phyloP scores from a whole-genome alignment of 805 yeast genomes.

The Spathaspora hagerdaliae region DNA sequence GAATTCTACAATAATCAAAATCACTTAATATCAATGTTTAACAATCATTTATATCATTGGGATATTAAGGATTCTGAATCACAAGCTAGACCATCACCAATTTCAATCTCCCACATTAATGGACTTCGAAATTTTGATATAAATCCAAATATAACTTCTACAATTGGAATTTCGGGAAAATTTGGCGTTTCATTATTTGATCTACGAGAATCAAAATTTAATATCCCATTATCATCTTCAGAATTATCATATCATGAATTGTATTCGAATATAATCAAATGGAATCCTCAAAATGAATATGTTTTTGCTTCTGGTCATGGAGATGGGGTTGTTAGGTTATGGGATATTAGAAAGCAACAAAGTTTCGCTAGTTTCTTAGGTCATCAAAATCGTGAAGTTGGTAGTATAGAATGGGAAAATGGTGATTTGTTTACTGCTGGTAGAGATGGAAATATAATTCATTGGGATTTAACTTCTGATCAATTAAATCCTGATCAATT shows the following conservation, averaged over 20 bases:
- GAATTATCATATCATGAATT: constrained; percentile 13
- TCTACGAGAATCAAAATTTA: constrained; percentile 47
- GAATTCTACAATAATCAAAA: constrained; percentile 30
- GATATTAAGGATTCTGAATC: constrained; percentile 55
- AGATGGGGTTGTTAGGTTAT: constrained; percentile 55
- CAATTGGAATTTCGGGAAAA: constrained; percentile 62
- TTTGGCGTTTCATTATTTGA: constrained; percentile 77
- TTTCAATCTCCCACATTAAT: constrained; percentile 46
- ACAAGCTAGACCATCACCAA: constrained; percentile 42
- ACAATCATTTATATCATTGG: constrained; percentile 74
- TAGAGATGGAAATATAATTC: constrained; percentile 61
- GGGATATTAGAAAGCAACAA: constrained; percentile 69
- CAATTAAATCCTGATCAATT: constrained; percentile 4
- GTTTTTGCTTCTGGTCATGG: constrained; percentile 62
- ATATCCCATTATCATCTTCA: constrained; percentile 22
- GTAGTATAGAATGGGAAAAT: constrained; percentile 58
- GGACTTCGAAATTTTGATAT: constrained; percentile 51
- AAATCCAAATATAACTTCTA: constrained; percentile 37
- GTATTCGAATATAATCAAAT: constrained; percentile 45
- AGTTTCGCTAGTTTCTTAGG: constrained; percentile 52
- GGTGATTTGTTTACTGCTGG: constrained; percentile 56
- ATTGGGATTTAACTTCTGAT: constrained; percentile 53
- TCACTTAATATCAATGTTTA: constrained; percentile 58
- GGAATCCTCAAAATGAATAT: constrained; percentile 62
- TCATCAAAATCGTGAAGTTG: constrained; percentile 36